phyloP scores from a whole-genome alignment of 2,329 filamentous ascomycete species.

The Aspergillus floridensis region DNA sequence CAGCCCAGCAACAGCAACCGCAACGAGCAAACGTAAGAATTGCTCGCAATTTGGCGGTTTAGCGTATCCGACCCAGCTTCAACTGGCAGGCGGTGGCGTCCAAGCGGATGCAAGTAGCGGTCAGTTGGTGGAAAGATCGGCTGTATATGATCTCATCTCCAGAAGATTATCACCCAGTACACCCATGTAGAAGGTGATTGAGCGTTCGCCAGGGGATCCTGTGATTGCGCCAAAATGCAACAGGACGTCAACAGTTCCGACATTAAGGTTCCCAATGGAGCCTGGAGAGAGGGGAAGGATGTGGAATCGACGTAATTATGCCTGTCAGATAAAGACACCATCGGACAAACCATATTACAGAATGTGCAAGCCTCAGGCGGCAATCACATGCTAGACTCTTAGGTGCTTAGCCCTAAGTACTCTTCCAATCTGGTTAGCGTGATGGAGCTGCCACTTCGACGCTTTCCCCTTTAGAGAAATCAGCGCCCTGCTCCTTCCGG shows the following conservation, averaged over 20 bases:
- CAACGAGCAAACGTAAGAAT: background rate
- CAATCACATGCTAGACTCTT: background rate
- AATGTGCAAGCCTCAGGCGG: background rate
- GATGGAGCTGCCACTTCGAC: background rate
- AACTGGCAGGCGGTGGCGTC: background rate
- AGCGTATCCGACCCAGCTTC: background rate
- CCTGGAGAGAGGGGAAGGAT: background rate
- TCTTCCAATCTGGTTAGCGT: background rate
- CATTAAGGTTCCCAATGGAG: too few species aligned
- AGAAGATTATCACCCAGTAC: too few species aligned
- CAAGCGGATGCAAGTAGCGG: background rate
- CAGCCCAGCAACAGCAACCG: background rate
- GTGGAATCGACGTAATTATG: background rate
- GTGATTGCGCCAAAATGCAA: background rate
- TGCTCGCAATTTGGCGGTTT: background rate
- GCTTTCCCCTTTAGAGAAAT: background rate
- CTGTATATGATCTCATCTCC: background rate
- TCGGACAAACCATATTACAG: too few species aligned
- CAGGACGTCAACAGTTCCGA: background rate
- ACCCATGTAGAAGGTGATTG: background rate
- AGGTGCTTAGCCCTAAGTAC: background rate
- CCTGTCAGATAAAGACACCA: background rate
- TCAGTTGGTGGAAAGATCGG: background rate
- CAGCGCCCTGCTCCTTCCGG: background rate
- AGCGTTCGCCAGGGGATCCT: background rate